Evolutionary conservation across 495 filamentous ascomycete genomes (phyloP).

Genomic region (Cairneyella variabilis): DNA sequence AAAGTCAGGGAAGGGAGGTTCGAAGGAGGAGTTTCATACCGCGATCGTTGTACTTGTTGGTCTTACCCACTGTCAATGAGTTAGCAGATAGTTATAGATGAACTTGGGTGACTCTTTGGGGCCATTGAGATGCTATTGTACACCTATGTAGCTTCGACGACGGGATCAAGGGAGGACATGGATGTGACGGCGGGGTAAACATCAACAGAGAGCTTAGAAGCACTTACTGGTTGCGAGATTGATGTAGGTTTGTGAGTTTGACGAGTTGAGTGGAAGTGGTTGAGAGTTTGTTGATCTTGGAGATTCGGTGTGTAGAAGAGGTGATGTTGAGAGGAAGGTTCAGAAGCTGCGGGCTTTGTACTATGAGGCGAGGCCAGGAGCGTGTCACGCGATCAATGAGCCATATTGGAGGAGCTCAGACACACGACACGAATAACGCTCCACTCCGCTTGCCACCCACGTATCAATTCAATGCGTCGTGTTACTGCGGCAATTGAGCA

Average conservation of each 20-base stretch:
- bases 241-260: not conserved
- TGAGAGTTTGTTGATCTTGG: not conserved
- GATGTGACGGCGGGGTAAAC: conserved; percentile 14
- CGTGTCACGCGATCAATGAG: not conserved
- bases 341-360: not conserved
- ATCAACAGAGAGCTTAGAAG: not conserved
- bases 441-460: not conserved
- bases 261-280: not conserved
- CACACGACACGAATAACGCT: not conserved
- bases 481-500: too few species aligned
- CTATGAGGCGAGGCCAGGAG: not conserved
- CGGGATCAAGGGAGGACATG: not conserved
- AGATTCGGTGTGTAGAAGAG: not conserved
- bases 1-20: not conserved
- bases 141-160: conserved; percentile 7
- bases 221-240: conserved; percentile 14
- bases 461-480: not conserved
- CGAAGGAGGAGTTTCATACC: conserved; percentile 26
- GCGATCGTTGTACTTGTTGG: conserved; percentile 88
- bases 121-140: conserved; percentile 6
- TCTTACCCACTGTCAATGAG: conserved; percentile 25
- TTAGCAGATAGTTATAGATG: conserved; percentile 57
- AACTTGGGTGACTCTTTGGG: not conserved
- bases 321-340: not conserved
- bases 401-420: not conserved